Conservation (phyloP, 2,329 filamentous ascomycete species). For the Cladosporium sp. region DNA sequence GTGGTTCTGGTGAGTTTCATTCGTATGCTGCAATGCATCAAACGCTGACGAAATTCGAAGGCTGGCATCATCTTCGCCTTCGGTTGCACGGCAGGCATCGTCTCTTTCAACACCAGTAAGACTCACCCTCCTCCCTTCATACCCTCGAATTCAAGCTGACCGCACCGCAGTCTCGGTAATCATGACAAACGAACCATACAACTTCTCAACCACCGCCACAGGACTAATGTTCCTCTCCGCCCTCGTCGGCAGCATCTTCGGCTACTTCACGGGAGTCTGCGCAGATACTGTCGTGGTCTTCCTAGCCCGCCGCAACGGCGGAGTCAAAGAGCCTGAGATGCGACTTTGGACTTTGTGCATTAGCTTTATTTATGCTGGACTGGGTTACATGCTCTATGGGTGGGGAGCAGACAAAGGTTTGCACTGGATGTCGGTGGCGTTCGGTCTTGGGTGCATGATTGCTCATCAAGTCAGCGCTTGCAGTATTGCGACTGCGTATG, state of each 20-base stretch:
- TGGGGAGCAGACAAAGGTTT: conserved; percentile 33
- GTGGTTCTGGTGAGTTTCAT: conserved; percentile 28
- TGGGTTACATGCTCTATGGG: conserved; percentile 37
- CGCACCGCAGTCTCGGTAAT: conserved; percentile 31
- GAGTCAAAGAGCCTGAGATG: conserved; percentile 23
- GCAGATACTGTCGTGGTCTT: conserved; percentile 38
- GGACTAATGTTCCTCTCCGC: conserved; percentile 24
- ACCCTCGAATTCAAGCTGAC: too few relatives aligned
- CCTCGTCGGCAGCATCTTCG: conserved; percentile 20
- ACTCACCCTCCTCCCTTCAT: too few relatives aligned
- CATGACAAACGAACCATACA: conserved; percentile 34
- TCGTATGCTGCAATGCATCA: background rate
- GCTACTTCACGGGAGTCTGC: conserved; percentile 35
- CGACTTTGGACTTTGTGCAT: conserved; percentile 33
- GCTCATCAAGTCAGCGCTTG: conserved; percentile 37
- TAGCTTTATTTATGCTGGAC: conserved; percentile 29
- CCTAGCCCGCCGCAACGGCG: conserved; percentile 19
- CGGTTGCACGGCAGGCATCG: conserved; percentile 37
- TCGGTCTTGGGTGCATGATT: conserved; percentile 31
- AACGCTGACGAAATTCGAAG: background rate
- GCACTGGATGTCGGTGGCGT: conserved; percentile 24
- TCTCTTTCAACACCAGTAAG: conserved; percentile 34
- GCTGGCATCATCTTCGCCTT: conserved; percentile 39
- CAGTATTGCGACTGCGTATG: conserved; percentile 38
- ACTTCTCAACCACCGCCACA: conserved; percentile 32